Evolutionary conservation across 495 filamentous ascomycete species (phyloP).

Genomic region (Penicillium paxilli): DNA sequence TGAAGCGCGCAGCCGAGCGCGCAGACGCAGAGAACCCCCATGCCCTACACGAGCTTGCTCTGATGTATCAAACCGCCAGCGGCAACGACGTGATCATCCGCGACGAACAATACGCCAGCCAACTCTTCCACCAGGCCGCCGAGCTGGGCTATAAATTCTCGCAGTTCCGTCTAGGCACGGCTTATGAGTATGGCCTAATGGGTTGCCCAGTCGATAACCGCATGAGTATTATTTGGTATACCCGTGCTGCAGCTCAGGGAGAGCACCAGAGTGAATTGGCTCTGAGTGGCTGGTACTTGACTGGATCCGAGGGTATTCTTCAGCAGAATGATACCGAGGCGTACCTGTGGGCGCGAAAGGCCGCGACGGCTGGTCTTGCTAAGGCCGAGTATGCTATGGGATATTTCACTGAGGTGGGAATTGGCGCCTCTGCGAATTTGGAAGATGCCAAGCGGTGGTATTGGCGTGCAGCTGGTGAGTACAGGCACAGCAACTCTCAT

Average conservation of each 20-base stretch:
- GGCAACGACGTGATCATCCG: slow-evolving; percentile 69
- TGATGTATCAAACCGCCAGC: slow-evolving; percentile 75
- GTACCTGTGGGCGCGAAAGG: slow-evolving; percentile 95
- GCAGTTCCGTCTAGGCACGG: slow-evolving; percentile 83
- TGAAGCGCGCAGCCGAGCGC: slow-evolving; percentile 88
- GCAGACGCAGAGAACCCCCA: slow-evolving; percentile 91
- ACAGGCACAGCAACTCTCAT: neutral
- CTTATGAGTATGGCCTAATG: slow-evolving; percentile 87
- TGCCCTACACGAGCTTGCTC: slow-evolving; percentile 86
- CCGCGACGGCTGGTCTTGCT: slow-evolving; percentile 75
- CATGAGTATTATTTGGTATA: slow-evolving; percentile 89
- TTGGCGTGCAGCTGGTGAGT: slow-evolving; percentile 94
- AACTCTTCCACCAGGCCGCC: slow-evolving; percentile 84
- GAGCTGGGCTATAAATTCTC: slow-evolving; percentile 92
- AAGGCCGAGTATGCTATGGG: slow-evolving; percentile 99
- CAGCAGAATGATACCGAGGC: slow-evolving; percentile 94
- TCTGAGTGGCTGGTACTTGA: slow-evolving; percentile 94
- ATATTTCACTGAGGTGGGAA: slow-evolving; percentile 94
- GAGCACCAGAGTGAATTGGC: slow-evolving; percentile 94
- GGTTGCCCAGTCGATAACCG: slow-evolving; percentile 80
- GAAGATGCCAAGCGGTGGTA: slow-evolving; percentile 99
- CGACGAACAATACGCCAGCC: slow-evolving; percentile 75
- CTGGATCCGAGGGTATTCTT: slow-evolving; percentile 82
- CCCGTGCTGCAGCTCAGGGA: slow-evolving; percentile 84
- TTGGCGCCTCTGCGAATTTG: slow-evolving; percentile 79